Evolutionary conservation across 164 flowering plant genomes (phyloP).

Genomic region (Annona squamosa): DNA sequence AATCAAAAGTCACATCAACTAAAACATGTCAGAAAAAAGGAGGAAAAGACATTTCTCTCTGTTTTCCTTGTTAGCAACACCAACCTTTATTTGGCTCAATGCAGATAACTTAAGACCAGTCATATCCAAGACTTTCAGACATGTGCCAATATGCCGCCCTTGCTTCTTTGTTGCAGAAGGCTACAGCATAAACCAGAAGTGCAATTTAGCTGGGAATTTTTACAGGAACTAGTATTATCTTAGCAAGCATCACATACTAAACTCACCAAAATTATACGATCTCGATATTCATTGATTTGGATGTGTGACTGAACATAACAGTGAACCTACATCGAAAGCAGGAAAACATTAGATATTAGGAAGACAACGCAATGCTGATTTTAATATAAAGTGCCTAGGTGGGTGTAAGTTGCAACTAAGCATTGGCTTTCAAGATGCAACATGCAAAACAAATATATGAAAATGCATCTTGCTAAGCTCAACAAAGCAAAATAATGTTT

Average conservation of each 20-base stretch:
- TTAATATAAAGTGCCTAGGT: background rate
- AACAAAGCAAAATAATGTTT: background rate
- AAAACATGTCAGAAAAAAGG: background rate
- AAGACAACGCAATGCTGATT: background rate
- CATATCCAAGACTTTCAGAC: conserved; percentile 93
- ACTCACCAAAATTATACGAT: conserved; percentile 81
- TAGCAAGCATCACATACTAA: background rate
- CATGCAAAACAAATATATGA: conserved; percentile 2
- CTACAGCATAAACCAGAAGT: conserved; percentile 29
- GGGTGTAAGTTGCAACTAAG: background rate
- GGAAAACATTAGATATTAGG: conserved; percentile 3
- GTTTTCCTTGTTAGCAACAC: background rate
- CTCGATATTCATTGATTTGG: conserved; percentile 96
- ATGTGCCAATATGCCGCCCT: conserved; percentile 65
- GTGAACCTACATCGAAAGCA: conserved; percentile 46
- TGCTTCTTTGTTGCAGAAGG: conserved; percentile 64
- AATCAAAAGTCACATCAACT: background rate
- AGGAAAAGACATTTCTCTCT: background rate
- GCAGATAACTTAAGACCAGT: conserved; percentile 89
- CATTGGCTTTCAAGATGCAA: background rate
- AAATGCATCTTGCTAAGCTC: background rate
- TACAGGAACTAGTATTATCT: background rate
- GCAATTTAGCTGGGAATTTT: background rate
- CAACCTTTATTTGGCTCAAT: conserved; percentile 81
- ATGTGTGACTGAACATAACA: conserved; percentile 95